Percentiles rank a stretch among this genome's conserved stretches.
Conservation (phyloP, 2,329 filamentous ascomycete genomes). For the Calonectria crousiana region DNA sequence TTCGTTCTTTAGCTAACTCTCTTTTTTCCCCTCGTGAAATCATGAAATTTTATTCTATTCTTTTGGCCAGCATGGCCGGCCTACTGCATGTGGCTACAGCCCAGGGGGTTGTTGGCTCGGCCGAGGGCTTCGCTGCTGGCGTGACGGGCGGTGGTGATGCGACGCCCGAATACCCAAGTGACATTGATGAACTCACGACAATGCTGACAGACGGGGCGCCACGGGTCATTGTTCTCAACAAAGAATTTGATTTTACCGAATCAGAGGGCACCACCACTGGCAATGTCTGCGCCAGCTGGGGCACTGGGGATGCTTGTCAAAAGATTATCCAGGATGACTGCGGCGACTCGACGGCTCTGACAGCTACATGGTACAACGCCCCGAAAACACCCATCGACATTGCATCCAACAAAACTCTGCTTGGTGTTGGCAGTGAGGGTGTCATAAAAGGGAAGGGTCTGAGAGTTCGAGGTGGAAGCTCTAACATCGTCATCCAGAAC, state of each 20-base stretch:
- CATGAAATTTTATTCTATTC: background rate
- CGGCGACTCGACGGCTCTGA: slow-evolving; percentile 25
- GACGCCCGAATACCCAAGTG: slow-evolving; percentile 26
- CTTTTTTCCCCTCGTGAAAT: background rate
- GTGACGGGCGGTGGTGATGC: slow-evolving; percentile 31
- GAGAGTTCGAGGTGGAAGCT: slow-evolving; percentile 42
- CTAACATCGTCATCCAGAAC: slow-evolving; percentile 50
- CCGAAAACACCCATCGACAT: slow-evolving; percentile 6
- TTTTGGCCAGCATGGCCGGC: background rate
- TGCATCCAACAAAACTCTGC: slow-evolving; percentile 54
- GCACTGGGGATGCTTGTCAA: slow-evolving; percentile 34
- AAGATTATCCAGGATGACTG: slow-evolving; percentile 39
- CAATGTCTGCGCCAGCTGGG: slow-evolving; percentile 37
- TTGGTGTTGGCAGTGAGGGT: slow-evolving; percentile 53
- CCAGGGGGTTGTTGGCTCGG: slow-evolving; percentile 21
- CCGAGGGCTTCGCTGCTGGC: slow-evolving; percentile 31
- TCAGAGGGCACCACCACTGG: slow-evolving; percentile 38
- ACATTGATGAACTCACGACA: slow-evolving; percentile 27
- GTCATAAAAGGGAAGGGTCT: slow-evolving; percentile 57
- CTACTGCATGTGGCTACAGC: background rate
- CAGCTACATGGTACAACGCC: background rate
- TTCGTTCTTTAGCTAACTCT: background rate
- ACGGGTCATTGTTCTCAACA: slow-evolving; percentile 52
- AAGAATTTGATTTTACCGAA: slow-evolving; percentile 44
- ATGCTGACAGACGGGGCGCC: slow-evolving; percentile 40